These are phyloP conservation scores for Rhodomyrtus psidioides DNA, from an alignment of 441 rosid species.

Conservation along the genomic window DNA sequence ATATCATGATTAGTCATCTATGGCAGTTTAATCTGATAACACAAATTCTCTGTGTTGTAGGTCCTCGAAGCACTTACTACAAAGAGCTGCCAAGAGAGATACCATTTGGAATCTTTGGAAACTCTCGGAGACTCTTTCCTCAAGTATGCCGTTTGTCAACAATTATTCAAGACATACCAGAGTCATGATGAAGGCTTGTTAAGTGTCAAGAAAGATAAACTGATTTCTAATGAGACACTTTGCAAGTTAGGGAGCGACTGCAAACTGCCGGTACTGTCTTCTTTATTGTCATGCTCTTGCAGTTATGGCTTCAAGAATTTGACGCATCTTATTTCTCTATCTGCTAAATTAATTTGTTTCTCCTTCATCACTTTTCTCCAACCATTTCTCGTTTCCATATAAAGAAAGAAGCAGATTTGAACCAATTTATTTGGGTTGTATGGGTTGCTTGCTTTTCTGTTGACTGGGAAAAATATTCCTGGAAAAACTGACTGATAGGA, in stretches of 20 bases:
- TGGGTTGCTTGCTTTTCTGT: neutral
- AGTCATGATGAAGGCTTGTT: constrained; percentile 78
- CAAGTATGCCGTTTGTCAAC: constrained; percentile 74
- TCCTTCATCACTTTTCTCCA: neutral
- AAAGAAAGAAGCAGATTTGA: neutral
- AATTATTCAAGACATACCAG: constrained; percentile 44
- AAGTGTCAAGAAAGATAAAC: constrained; percentile 49
- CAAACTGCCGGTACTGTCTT: constrained; percentile 58
- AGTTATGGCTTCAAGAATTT: neutral
- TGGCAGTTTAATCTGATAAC: neutral
- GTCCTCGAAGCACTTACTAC: constrained; percentile 90
- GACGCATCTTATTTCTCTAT: neutral
- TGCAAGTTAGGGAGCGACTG: constrained; percentile 55
- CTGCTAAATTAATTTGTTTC: neutral
- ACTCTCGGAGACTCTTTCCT: constrained; percentile 93
- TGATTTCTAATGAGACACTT: constrained; percentile 63
- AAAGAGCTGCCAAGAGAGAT: constrained; percentile 69
- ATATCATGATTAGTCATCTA: neutral
- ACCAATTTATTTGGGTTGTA: neutral
- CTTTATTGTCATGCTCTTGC: neutral
- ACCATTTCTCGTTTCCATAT: neutral
- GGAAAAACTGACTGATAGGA: neutral
- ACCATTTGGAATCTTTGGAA: constrained; percentile 80
- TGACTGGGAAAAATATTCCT: neutral
- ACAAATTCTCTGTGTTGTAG: constrained; percentile 21